A percentile compares a stretch with the other conserved stretches of the same genome.
phyloP scores from a whole-genome alignment of 1,284 basidiomycete species.

The Ustilago bromivora region DNA sequence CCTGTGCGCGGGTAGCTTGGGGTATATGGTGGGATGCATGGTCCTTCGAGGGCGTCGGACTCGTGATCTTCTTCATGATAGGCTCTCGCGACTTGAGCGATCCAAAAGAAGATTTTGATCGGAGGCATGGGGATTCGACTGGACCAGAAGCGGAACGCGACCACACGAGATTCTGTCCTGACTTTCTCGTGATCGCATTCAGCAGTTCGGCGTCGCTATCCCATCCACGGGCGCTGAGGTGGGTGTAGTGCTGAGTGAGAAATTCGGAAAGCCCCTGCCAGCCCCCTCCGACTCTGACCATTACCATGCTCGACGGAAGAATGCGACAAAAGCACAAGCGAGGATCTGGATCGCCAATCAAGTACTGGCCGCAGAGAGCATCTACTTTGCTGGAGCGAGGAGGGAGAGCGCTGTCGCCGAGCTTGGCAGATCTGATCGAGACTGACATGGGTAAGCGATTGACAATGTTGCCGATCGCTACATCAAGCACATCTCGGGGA shows the following conservation, averaged over 20 bases:
- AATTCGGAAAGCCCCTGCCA: constrained; percentile 68
- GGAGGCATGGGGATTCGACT: constrained; percentile 13
- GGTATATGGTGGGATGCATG: neutral
- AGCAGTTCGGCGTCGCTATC: neutral
- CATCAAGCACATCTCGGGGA: constrained; percentile 87
- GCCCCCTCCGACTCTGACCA: constrained; percentile 69
- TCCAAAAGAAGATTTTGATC: constrained; percentile 17
- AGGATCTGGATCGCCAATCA: constrained; percentile 65
- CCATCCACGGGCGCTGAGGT: constrained; percentile 18
- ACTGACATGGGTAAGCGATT: constrained; percentile 81
- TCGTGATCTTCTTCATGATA: constrained; percentile 1
- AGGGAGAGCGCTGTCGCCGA: neutral
- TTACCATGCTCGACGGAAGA: constrained; percentile 63
- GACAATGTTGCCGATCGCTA: constrained; percentile 89
- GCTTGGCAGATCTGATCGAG: constrained; percentile 31
- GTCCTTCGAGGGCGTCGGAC: neutral
- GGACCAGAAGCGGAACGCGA: constrained; percentile 42
- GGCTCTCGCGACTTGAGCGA: constrained; percentile 8
- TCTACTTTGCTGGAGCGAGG: constrained; percentile 5
- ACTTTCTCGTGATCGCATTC: neutral
- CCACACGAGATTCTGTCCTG: constrained; percentile 13
- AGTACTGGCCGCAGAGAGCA: constrained; percentile 60
- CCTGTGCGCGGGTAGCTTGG: neutral
- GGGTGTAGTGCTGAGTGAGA: constrained; percentile 47
- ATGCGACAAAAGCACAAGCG: constrained; percentile 66